Evolutionary conservation across 2,329 filamentous ascomycete genomes (phyloP).

Genomic region (Neopestalotiopsis sp.): DNA sequence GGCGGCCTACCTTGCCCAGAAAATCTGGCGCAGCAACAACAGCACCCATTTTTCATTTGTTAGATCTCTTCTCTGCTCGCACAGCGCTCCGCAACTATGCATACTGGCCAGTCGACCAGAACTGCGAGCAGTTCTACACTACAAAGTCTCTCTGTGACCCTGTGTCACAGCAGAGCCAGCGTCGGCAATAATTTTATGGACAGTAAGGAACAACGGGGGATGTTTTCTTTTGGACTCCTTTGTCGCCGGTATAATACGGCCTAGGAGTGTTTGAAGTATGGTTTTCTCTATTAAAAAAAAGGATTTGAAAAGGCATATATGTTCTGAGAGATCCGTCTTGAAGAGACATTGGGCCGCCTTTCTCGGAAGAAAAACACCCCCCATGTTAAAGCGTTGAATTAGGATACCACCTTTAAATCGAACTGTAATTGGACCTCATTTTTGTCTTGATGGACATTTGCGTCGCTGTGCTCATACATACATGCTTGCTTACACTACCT

Average conservation of each 20-base stretch:
- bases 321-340: not conserved
- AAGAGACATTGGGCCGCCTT: not conserved
- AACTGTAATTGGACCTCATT: slow-evolving; percentile 11
- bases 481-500: too few relatives aligned
- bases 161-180: not conserved
- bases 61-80: slow-evolving; percentile 13
- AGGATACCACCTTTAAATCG: slow-evolving; percentile 16
- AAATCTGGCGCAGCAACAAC: slow-evolving; percentile 1
- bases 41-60: slow-evolving; percentile 11
- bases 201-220: not conserved
- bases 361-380: not conserved
- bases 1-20: not conserved
- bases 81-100: slow-evolving; percentile 3
- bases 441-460: not conserved
- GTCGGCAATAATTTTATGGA: slow-evolving; percentile 10
- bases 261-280: slow-evolving; percentile 2
- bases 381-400: slow-evolving; percentile 15
- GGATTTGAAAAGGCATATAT: slow-evolving; percentile 4
- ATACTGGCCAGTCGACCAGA: not conserved
- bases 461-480: too few relatives aligned
- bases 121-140: slow-evolving; percentile 10
- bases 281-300: not conserved
- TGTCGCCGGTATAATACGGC: not conserved
- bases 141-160: not conserved
- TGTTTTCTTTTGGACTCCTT: slow-evolving; percentile 2